A percentile compares a stretch with the other conserved stretches of the same genome.
These are phyloP conservation scores for Claviceps paspali DNA, from an alignment of 2,329 filamentous ascomycete species.

Conservation along the genomic window DNA sequence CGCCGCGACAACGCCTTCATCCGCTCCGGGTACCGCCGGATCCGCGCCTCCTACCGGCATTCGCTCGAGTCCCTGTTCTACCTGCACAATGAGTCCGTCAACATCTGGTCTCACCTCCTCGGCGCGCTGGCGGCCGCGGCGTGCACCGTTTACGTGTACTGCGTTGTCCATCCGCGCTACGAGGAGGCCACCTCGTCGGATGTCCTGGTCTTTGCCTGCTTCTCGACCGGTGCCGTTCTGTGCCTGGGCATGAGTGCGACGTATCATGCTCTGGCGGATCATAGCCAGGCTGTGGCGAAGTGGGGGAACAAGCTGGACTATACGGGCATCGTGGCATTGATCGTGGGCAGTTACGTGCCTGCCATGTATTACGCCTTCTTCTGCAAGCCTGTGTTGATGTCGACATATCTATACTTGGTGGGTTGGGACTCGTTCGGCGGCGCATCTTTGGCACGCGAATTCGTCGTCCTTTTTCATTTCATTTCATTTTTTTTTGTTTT, in stretches of 20 bases:
- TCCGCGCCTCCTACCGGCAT: slow-evolving; percentile 29
- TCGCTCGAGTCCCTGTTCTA: slow-evolving; percentile 33
- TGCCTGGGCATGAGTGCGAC: slow-evolving; percentile 72
- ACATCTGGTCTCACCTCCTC: slow-evolving; percentile 49
- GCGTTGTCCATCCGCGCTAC: slow-evolving; percentile 49
- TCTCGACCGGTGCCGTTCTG: slow-evolving; percentile 57
- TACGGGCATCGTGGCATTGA: slow-evolving; percentile 79
- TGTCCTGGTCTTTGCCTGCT: slow-evolving; percentile 59
- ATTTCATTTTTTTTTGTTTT: no score
- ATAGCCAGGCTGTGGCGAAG: slow-evolving; percentile 60
- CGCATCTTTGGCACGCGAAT: no score
- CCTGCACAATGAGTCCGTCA: slow-evolving; percentile 47
- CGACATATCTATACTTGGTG: slow-evolving; percentile 61
- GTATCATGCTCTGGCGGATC: slow-evolving; percentile 75
- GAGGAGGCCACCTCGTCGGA: slow-evolving; percentile 45
- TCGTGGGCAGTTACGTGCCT: slow-evolving; percentile 82
- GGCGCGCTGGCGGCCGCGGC: slow-evolving; percentile 46
- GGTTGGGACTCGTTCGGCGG: slow-evolving; percentile 14
- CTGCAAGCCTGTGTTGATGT: slow-evolving; percentile 49
- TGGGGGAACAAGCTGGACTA: slow-evolving; percentile 94
- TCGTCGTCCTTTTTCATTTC: no score
- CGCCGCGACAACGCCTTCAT: slow-evolving; percentile 46
- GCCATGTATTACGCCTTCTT: slow-evolving; percentile 78
- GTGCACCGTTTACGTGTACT: slow-evolving; percentile 37
- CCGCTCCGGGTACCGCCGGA: slow-evolving; percentile 35